These are phyloP conservation scores for Monilinia aucupariae DNA, from an alignment of 2,329 filamentous ascomycete genomes.

Conservation along the genomic window DNA sequence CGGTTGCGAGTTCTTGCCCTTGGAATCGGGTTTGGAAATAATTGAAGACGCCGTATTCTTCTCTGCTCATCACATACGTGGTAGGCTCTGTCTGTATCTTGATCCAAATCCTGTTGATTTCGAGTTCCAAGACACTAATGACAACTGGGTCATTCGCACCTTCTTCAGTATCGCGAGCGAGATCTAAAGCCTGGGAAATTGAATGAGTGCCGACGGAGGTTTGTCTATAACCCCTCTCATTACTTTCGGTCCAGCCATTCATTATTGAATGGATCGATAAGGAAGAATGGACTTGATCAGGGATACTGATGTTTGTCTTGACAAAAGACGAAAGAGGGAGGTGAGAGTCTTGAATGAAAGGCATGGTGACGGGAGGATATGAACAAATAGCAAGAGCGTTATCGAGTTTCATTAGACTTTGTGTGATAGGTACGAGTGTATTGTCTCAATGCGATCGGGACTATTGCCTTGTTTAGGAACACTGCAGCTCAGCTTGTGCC, in stretches of 20 bases:
- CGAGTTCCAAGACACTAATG: slow-evolving; percentile 58
- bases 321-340: slow-evolving; percentile 25
- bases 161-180: slow-evolving; percentile 67
- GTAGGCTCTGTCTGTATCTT: slow-evolving; percentile 59
- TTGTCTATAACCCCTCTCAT: slow-evolving; percentile 20
- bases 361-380: slow-evolving; percentile 20
- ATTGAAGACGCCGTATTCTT: slow-evolving; percentile 85
- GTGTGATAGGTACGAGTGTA: background rate
- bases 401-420: slow-evolving; percentile 3
- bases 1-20: slow-evolving; percentile 45
- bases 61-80: slow-evolving; percentile 66
- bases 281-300: slow-evolving; percentile 10
- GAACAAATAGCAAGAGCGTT: background rate
- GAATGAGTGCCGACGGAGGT: slow-evolving; percentile 18
- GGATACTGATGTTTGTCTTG: slow-evolving; percentile 17
- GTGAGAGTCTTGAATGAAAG: slow-evolving; percentile 22
- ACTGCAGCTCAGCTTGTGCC: slow-evolving; percentile 3
- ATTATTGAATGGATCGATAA: slow-evolving; percentile 24
- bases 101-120: slow-evolving; percentile 59
- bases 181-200: slow-evolving; percentile 65
- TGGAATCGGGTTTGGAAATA: slow-evolving; percentile 67
- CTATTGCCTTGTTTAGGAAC: background rate
- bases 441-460: slow-evolving; percentile 1
- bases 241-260: slow-evolving; percentile 18
- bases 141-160: slow-evolving; percentile 59